Base-by-base conservation (phyloP, 306 rosid genomes). In the Spatholobus suberectus region DNA sequence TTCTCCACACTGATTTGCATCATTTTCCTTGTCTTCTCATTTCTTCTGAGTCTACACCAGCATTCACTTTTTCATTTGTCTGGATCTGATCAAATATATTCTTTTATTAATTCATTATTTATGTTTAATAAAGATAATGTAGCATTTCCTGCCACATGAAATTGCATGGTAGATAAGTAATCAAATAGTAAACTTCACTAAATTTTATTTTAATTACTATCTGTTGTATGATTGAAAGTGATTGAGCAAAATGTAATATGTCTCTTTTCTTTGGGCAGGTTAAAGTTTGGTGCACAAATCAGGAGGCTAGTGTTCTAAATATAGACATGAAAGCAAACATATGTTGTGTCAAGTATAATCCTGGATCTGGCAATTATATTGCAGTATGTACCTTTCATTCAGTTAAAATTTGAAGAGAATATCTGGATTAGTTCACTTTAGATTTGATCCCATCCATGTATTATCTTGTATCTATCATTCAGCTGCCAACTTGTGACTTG, bases 311-410 rank as follows among this genome's bases (percentile, higher is more conserved):
- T 40, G 99, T 91, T 78, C 86, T 90, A 37, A 92, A 96, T 80
- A 96, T 94, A 83, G 99, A 96, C 85, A 94, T 96, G 98, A 94
- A 96, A 92, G 99, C 99, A 23, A 96, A 96, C 91, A 96, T 96
- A 84, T 96, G 99, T 75, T 94, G 97, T 52, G 99, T 96, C 74
- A 94, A 96, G 83, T 96, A 92, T 86, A 96, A 96, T 86, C 99
- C 99, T 83, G 97, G 99, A 86, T 94, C 98, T 5, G 86, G 98
- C 85, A 80, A 93, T 90, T 82, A 86, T 82, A 92, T 96, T 82
- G 98, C 98, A 44, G 99, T 96, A 92, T 76, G 91, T 58, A 34
- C 82, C 82, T 84, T 87, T 75, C 71, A 18, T 80, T 26, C 58
- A 61, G 57, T 85, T 77, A 63, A 32, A 63, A 32, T 15, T n/a